Base-by-base conservation (phyloP, 2,329 filamentous ascomycete genomes). In the Venturia aucupariae region DNA sequence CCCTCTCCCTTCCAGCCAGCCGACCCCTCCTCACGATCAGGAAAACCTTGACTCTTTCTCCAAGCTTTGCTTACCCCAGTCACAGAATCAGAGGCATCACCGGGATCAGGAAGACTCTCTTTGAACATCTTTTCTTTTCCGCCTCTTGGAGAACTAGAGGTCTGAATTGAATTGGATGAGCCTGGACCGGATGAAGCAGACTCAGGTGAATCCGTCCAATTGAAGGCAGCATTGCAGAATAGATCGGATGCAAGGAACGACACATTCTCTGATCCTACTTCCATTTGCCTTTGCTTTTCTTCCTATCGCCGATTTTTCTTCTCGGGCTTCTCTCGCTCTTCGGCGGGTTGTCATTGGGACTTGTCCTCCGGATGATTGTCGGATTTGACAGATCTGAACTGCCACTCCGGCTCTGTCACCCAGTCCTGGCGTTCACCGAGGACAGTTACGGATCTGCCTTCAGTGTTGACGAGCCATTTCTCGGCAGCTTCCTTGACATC, bases 381-480 rank as follows among this genome's bases (percentile, higher is more conserved):
- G 17, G 46, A 27, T 13, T 27, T 51, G 46, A 51, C 46, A 11
- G 46, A 27, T 24, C 11, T 15, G 22, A 51, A 22, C 13, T 51
- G 46, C 51, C 51, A 57, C 30, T 90, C 86, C 32, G 75, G 72
- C 41, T 77, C 74, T 24, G 67, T 72, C 30, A 88, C 84, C 87
- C 90, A 96, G 13, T 87, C 81, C 74, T 90, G 90, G 78, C 87
- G 89, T 79, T 93, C 88, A 44, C 93, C 93, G 4, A 99, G 80
- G 67, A 97, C 88, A 27, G 88, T 85, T 30, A 87, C 79, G 30
- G 32, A 24, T 63, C 85, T 84, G 65, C 86, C 86, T 67, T 85
- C 83, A 24, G 81, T 81, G 10, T 88, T 77, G 35, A 95, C 87
- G 17, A 96, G 80, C 32, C 35, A 96, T 70, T 86, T 84, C 70